Percentiles rank a stretch among this genome's conserved stretches.
phyloP scores from a whole-genome alignment of 345 rosid genomes.

The Citropsis articulata region DNA sequence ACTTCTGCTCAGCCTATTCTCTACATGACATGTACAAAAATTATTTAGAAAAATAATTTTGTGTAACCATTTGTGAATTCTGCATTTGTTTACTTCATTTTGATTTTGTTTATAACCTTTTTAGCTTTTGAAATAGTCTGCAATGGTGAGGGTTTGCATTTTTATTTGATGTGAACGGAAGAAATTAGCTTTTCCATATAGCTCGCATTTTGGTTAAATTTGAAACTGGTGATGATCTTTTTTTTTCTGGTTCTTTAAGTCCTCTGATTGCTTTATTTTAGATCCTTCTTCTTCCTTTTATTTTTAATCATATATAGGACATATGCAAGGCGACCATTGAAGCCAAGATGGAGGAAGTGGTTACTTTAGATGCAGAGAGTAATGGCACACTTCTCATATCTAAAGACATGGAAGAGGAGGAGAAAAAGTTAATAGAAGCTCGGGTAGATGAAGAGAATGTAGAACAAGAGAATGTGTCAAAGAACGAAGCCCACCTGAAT shows the following conservation, averaged over 20 bases:
- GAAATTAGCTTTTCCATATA: not conserved
- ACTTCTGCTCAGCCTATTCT: not conserved
- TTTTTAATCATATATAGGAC: slow-evolving; percentile 26
- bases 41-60: not conserved
- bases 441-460: slow-evolving; percentile 45
- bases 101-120: not conserved
- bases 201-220: not conserved
- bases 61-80: not conserved
- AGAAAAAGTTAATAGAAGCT: slow-evolving; percentile 51
- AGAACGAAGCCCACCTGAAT: slow-evolving; percentile 40
- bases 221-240: not conserved
- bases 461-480: slow-evolving; percentile 19
- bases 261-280: not conserved
- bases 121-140: not conserved
- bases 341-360: slow-evolving; percentile 39
- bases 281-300: not conserved
- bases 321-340: slow-evolving; percentile 25
- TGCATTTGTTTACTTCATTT: not conserved
- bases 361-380: slow-evolving; percentile 33
- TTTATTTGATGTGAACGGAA: not conserved
- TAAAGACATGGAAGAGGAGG: slow-evolving; percentile 61
- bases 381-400: slow-evolving; percentile 55
- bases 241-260: not conserved
- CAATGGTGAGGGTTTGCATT: not conserved
- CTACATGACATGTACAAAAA: not conserved